These are phyloP conservation scores for Litchi chinensis DNA, from an alignment of 345 rosid species.

Conservation along the genomic window DNA sequence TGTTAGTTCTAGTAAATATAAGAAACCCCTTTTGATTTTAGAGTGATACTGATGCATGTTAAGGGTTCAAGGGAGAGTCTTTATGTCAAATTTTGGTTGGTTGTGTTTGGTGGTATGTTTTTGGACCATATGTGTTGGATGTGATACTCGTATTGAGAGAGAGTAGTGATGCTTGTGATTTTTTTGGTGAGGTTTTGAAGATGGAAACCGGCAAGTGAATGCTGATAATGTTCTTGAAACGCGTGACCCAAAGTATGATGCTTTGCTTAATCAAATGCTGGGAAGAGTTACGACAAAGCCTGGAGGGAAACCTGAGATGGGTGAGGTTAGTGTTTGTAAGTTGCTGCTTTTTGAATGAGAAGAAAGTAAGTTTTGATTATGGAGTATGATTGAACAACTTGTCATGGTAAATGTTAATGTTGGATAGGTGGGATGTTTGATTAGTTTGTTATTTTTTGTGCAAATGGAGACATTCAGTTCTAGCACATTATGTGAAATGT, in stretches of 20 bases:
- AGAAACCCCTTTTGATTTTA: not conserved
- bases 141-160: not conserved
- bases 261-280: conserved; percentile 85
- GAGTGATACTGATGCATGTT: not conserved
- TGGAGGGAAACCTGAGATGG: conserved; percentile 87
- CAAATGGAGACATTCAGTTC: not conserved
- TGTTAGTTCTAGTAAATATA: not conserved
- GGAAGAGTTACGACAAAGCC: conserved; percentile 82
- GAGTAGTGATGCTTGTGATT: not conserved
- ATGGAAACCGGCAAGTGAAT: conserved; percentile 36
- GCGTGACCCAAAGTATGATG: conserved; percentile 68
- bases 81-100: not conserved
- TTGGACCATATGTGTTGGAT: not conserved
- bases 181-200: conserved; percentile 31
- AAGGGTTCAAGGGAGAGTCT: not conserved
- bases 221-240: conserved; percentile 62
- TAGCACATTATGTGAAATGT: not conserved
- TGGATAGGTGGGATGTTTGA: not conserved
- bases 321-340: conserved; percentile 61
- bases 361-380: not conserved
- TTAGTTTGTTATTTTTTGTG: not conserved
- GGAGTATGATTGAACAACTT: not conserved
- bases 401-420: not conserved
- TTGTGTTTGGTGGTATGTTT: not conserved
- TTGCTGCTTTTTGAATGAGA: not conserved